These are phyloP conservation scores for Hymenoscyphus scutula DNA, from an alignment of 2,329 filamentous ascomycete species.

Conservation along the genomic window DNA sequence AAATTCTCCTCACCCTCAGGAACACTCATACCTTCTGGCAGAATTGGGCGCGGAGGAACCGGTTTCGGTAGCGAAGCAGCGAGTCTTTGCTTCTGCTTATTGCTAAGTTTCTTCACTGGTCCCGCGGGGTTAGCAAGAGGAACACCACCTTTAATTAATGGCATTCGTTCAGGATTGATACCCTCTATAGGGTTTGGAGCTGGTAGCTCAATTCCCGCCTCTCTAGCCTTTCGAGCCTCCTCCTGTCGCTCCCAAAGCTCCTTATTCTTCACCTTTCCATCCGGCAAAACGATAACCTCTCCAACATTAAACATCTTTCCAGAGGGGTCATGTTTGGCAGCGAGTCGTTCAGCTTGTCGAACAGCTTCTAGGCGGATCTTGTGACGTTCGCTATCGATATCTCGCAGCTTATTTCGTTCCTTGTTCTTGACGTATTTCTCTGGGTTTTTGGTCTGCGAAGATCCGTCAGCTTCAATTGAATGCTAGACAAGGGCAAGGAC, in stretches of 20 bases:
- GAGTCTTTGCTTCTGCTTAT: conserved; percentile 24
- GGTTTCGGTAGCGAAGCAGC: conserved; percentile 23
- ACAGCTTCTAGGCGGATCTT: conserved; percentile 35
- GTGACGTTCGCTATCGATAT: conserved; percentile 34
- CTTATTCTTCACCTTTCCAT: conserved; percentile 34
- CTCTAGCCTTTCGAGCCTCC: conserved; percentile 17
- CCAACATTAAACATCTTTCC: conserved; percentile 37
- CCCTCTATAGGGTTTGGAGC: conserved; percentile 5
- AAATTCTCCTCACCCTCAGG: conserved; percentile 36
- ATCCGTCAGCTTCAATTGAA: conserved; percentile 2
- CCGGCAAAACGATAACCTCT: conserved; percentile 30
- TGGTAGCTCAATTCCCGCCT: conserved; percentile 8
- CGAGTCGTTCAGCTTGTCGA: conserved; percentile 33
- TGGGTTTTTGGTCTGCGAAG: conserved; percentile 33
- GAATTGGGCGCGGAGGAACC: conserved; percentile 29
- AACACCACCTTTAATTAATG: background rate
- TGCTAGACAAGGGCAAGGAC: background rate
- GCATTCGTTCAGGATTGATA: conserved; percentile 15
- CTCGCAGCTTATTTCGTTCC: conserved; percentile 35
- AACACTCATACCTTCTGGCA: conserved; percentile 31
- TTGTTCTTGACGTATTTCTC: conserved; percentile 39
- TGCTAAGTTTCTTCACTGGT: conserved; percentile 18
- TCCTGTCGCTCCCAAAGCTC: conserved; percentile 22
- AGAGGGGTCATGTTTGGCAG: conserved; percentile 34
- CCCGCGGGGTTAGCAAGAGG: background rate